Evolutionary conservation across 345 rosid genomes (phyloP), one percentile per base, ranked within the genome.

Genomic region (Acer negundo): DNA sequence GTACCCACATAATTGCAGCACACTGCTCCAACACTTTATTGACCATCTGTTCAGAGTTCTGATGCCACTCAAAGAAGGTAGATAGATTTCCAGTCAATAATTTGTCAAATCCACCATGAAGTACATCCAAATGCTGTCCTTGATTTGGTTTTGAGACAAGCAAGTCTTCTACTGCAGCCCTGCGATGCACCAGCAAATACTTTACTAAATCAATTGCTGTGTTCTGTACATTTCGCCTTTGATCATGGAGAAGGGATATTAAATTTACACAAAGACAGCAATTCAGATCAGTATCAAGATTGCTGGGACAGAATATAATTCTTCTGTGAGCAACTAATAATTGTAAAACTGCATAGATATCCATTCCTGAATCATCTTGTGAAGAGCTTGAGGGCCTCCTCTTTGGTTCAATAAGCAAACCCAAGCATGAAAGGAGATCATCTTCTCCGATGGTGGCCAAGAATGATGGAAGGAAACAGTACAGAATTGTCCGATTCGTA

Each of bases 1-100:
- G 98, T 69, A 87, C 91, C 99, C 99, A 97, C 98, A 90, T 94
- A 67, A 93, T 90, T 38, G 95, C 93, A 76, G 99, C 98, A 86
- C 94, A 90, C 80, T 94, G 99, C 79, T 97, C 99, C 89, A 97
- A 68, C 70, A 94, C 97, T 84, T 89, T 93, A 88, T 89, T 87
- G 79, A 93, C 89, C 42, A 78, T 84, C 85, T 86, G 90, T 78
- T 97, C 93, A 31, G 95, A 91, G 89, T 87, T 84, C 82, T 82
- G 89, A 88, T 90, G 86, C 99, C 99, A 97, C 77, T 89, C 94
- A 83, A 89, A 86, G 86, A 97, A 97, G 75, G 84, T 78, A 73
- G 91, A 86, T 78, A 90, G 78, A 82, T 81, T 94, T 72, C 88
- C 97, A 75, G 97, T 93, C 87, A 97, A 84, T 83, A 97, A 87